Base-by-base conservation (phyloP, 306 rosid species). In the Vicia faba region DNA sequence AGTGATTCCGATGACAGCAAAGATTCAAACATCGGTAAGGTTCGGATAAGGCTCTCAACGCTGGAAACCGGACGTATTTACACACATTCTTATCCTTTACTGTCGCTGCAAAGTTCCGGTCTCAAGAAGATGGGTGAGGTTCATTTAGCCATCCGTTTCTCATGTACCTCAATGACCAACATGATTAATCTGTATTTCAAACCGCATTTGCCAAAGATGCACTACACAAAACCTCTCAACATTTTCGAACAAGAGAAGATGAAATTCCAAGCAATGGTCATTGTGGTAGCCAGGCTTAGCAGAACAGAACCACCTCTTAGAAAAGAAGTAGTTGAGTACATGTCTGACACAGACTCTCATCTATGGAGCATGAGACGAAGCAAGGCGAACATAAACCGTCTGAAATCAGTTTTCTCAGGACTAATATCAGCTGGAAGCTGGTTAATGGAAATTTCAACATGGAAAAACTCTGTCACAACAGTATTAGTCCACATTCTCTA, bases 181-280 rank as follows among this genome's bases (percentile, higher is more conserved):
- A 75, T 86, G 91, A 82, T 88, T 83, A 10, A 19, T 9, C 49
- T 84, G 72, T 95, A 95, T 74, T 79, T 95, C 28, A 75, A 75
- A 43, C 99, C 97, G 8, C 84, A 82, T 46, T 77, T 95, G 82
- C 99, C 99, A 6, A 95, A 95, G 73, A 90, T 95, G 99, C 99
- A 95, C 72, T 90, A 88, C 55, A 44, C 28, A 38, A 83, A 79
- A 70, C 99, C 99, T 8, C 81, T 95, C 70, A 79, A 68, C 70
- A 77, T 88, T 46, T 4, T 78, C 4, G 96, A 95, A 41, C 99
- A 95, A 63, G 99, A 95, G 18, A 62, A 20, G 81, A 68, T 95
- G 65, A 91, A 88, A 11, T 16, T 63, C 62, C 90, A 86, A 18
- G 99, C 99, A 11, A 80, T 86, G 61, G 69, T 11, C 73, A 83